Base-by-base conservation (phyloP, 192 early-diverging fungal species). In the Coemansia sp. region DNA sequence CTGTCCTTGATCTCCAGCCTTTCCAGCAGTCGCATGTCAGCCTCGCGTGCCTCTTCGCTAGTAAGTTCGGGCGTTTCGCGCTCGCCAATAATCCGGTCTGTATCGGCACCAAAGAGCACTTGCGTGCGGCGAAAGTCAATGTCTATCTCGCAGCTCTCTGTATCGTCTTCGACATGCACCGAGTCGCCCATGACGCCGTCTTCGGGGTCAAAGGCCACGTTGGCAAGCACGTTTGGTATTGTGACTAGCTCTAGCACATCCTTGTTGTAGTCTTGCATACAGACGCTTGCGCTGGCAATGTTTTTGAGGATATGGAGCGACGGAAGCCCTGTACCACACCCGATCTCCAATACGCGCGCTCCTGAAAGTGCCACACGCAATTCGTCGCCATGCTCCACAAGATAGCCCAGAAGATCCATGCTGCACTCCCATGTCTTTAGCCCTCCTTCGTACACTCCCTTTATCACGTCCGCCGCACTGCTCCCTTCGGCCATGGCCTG, bases 361-460 rank as follows among this genome's bases (percentile, higher is more conserved):
- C 58, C 62, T 3, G 49, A 46, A 11, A 68, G 20, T 2, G 40
- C 34, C 16, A 34, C 16, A 12, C 24, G 41, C 24, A 69, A 36
- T 9, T 61, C 67, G 13, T 73, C 65, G 20, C 69, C 71, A 27
- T 87, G 75, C 20, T 78, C 74, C 22, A 87, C 78, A 20, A 95
- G 72, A 67, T 88, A 94, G 53, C 87, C 75, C 20, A 96, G 87
- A 60, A 98, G 79, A 83, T 98, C 97, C 36, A 93, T 66, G 10
- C 93, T 89, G 74, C 96, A 97, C 73, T 98, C 97, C 97, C 97
- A 98, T 0, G 97, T 98, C 80, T 98, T 98, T 65, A 97, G 87
- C 13, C 97, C 97, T 46, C 90, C 97, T 74, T 97, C 97, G 70
- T 98, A 98, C 5, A 94, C 92, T 13, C 95, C 95, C 62, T 88